phyloP scores from a whole-genome alignment of 768 basidiomycete genomes.

The Galerina sulciceps region DNA sequence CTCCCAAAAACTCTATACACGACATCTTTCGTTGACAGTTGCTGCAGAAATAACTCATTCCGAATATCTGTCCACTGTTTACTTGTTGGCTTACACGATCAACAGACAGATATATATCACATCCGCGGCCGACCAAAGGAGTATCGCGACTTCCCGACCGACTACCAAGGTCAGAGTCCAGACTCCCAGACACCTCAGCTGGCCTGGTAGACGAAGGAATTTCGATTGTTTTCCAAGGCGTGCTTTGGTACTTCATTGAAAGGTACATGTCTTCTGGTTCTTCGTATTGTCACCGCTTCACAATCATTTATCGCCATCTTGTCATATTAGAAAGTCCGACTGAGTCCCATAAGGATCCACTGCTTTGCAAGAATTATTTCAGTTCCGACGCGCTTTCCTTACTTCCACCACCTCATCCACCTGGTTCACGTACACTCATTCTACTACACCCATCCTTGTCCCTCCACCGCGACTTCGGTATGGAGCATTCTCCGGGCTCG shows the following conservation, averaged over 20 bases:
- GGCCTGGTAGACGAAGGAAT: not conserved
- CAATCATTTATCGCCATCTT: conserved; percentile 15
- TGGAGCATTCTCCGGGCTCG: conserved; percentile 22
- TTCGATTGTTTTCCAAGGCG: conserved; percentile 1
- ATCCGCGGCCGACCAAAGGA: not conserved
- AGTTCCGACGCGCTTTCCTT: conserved; percentile 15
- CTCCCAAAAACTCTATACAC: conserved; percentile 6
- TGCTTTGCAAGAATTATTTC: conserved; percentile 12
- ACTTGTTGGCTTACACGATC: conserved; percentile 3
- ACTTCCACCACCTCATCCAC: conserved; percentile 17
- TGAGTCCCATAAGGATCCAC: conserved; percentile 46
- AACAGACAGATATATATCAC: not conserved
- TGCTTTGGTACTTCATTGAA: not conserved
- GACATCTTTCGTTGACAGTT: conserved; percentile 4
- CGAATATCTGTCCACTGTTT: not conserved
- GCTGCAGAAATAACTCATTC: not conserved
- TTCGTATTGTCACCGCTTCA: conserved; percentile 10
- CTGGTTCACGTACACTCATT: conserved; percentile 8
- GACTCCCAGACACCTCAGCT: not conserved
- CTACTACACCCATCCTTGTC: not conserved
- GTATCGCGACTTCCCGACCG: not conserved
- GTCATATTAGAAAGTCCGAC: conserved; percentile 42
- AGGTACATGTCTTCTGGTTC: conserved; percentile 11
- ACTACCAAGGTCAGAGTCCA: conserved; percentile 4
- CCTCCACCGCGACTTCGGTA: conserved; percentile 11